Evolutionary conservation across 2,329 filamentous ascomycete genomes (phyloP).

Genomic region (Cladosporium sp.): DNA sequence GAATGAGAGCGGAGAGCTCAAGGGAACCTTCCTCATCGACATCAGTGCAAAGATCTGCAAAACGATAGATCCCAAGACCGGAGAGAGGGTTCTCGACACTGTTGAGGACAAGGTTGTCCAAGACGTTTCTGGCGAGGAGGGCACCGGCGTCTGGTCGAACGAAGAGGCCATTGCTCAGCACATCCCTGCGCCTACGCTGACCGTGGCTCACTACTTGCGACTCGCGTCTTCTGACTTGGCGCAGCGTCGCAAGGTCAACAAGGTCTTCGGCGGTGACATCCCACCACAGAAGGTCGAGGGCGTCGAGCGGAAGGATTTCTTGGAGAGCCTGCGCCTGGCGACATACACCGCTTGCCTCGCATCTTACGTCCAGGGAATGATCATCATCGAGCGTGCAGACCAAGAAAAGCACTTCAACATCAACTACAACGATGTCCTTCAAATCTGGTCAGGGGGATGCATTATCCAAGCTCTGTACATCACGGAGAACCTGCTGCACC

Average conservation of each 20-base stretch:
- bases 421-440: conserved; percentile 52
- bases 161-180: conserved; percentile 63
- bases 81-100: conserved; percentile 56
- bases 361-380: conserved; percentile 66
- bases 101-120: conserved; percentile 72
- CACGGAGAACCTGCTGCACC: conserved; percentile 55
- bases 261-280: conserved; percentile 47
- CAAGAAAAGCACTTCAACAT: conserved; percentile 61
- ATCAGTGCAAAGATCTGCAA: conserved; percentile 64
- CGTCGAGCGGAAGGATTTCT: conserved; percentile 43
- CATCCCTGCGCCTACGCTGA: conserved; percentile 64
- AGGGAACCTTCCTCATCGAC: conserved; percentile 61
- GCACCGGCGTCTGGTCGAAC: conserved; percentile 67
- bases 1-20: conserved; percentile 59
- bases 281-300: conserved; percentile 38
- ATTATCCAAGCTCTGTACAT: conserved; percentile 71
- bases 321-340: conserved; percentile 61
- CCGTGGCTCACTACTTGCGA: conserved; percentile 62
- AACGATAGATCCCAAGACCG: conserved; percentile 48
- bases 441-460: conserved; percentile 69
- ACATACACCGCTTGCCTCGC: conserved; percentile 63
- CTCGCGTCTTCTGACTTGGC: conserved; percentile 63
- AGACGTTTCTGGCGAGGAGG: conserved; percentile 65
- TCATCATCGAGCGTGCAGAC: conserved; percentile 62
- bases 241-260: conserved; percentile 54